Evolutionary conservation across 2,329 filamentous ascomycete genomes (phyloP).

Genomic region (Purpureocillium takamizusanense): DNA sequence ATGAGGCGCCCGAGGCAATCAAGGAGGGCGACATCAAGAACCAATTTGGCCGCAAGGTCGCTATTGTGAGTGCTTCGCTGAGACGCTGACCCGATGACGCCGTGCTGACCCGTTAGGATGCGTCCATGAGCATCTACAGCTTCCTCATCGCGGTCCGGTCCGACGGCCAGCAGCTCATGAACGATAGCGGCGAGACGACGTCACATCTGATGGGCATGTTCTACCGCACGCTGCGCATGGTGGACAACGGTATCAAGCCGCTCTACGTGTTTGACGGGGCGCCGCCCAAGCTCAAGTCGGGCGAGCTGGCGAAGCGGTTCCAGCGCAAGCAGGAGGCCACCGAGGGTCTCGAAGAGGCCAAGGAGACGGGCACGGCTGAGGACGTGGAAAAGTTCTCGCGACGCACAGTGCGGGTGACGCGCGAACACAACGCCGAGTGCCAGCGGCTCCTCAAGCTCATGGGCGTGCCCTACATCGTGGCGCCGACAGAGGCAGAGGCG

Average conservation of each 20-base stretch:
- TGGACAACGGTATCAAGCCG: slow-evolving; percentile 98
- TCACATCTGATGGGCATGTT: slow-evolving; percentile 99
- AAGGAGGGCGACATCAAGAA: slow-evolving; percentile 98
- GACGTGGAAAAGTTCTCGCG: slow-evolving; percentile 98
- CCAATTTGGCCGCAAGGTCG: slow-evolving; percentile 96
- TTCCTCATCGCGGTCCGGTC: slow-evolving; percentile 97
- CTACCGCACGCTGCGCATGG: slow-evolving; percentile 95
- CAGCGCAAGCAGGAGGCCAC: slow-evolving; percentile 89
- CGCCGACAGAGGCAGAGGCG: slow-evolving; percentile 93
- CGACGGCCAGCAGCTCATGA: slow-evolving; percentile 92
- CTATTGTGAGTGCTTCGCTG: slow-evolving; percentile 59
- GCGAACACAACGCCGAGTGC: slow-evolving; percentile 93
- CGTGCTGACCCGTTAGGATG: slow-evolving; percentile 19
- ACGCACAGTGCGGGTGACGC: slow-evolving; percentile 86
- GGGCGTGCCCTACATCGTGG: slow-evolving; percentile 92
- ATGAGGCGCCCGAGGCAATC: slow-evolving; percentile 90
- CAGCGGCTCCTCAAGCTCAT: slow-evolving; percentile 85
- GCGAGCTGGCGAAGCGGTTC: slow-evolving; percentile 91
- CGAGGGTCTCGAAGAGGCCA: slow-evolving; percentile 86
- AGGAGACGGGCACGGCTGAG: slow-evolving; percentile 91
- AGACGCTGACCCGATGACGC: not conserved
- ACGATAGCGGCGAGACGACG: slow-evolving; percentile 89
- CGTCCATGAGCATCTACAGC: slow-evolving; percentile 97
- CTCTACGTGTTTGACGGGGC: slow-evolving; percentile 97
- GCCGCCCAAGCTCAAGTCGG: slow-evolving; percentile 93